Conservation (phyloP, 257 asterid genomes). For the Fraxinus excelsior region DNA sequence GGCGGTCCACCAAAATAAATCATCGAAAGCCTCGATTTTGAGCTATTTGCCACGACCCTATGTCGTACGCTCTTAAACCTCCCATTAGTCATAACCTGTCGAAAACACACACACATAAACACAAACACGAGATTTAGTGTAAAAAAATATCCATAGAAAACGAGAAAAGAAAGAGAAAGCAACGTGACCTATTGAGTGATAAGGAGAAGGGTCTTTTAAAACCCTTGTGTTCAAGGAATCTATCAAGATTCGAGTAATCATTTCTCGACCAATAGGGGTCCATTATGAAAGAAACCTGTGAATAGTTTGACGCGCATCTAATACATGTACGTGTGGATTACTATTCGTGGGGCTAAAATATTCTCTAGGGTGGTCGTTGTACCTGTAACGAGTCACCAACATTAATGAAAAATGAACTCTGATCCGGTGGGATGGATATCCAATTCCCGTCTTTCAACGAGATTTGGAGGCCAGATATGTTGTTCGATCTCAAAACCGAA, state of each 20-base stretch:
- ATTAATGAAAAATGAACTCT: conserved; percentile 68
- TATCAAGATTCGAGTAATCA: conserved; percentile 17
- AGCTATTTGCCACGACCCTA: conserved; percentile 52
- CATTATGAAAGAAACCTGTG: background rate
- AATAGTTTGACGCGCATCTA: no score
- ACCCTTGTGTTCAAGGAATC: conserved; percentile 2
- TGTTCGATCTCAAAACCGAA: conserved; percentile 76
- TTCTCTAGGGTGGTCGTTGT: conserved; percentile 3
- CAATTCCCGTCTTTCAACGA: conserved; percentile 61
- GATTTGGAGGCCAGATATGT: conserved; percentile 74
- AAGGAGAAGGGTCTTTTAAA: conserved; percentile 3
- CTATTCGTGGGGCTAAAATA: background rate
- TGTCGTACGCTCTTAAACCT: conserved; percentile 59
- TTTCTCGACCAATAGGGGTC: background rate
- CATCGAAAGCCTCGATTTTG: conserved; percentile 57
- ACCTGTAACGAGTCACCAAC: conserved; percentile 92
- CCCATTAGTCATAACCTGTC: conserved; percentile 69
- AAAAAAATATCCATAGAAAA: background rate
- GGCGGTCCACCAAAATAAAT: conserved; percentile 75
- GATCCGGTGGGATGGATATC: conserved; percentile 80
- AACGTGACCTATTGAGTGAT: background rate
- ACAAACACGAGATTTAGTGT: background rate
- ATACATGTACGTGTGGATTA: no score
- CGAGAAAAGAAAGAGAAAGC: background rate
- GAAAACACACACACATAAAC: background rate